Conservation (phyloP, 2,329 filamentous ascomycete species). For the Claviceps pusilla region DNA sequence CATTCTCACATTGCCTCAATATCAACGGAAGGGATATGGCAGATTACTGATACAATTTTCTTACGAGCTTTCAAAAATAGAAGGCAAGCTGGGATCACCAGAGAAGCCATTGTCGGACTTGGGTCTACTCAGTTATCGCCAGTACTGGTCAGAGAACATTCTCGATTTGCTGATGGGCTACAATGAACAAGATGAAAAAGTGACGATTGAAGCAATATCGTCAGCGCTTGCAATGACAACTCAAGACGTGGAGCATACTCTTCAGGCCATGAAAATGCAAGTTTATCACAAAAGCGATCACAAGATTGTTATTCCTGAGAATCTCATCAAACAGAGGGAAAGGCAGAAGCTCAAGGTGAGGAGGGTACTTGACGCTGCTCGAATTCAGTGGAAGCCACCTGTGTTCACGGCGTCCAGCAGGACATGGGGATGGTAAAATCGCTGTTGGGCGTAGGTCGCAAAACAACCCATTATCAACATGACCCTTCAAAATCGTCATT, state of each 20-base stretch:
- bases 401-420: constrained; percentile 79
- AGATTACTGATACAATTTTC: constrained; percentile 91
- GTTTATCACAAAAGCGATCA: constrained; percentile 93
- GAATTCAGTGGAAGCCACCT: constrained; percentile 88
- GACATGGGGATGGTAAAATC: constrained; percentile 79
- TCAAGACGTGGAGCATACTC: constrained; percentile 84
- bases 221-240: constrained; percentile 82
- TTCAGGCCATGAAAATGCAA: constrained; percentile 89
- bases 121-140: constrained; percentile 81
- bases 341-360: constrained; percentile 69
- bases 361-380: constrained; percentile 59
- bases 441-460: not conserved
- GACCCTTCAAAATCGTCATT: not conserved
- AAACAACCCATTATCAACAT: not conserved
- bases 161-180: constrained; percentile 69
- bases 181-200: constrained; percentile 52
- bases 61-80: constrained; percentile 89
- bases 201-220: constrained; percentile 77
- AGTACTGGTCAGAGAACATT: constrained; percentile 95
- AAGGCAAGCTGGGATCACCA: constrained; percentile 86
- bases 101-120: constrained; percentile 94
- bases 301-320: constrained; percentile 82
- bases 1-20: constrained; percentile 91
- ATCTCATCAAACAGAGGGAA: constrained; percentile 62
- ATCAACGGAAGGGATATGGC: constrained; percentile 87